A percentile compares a stretch with the other conserved stretches of the same genome.
Evolutionary conservation across 2,329 filamentous ascomycete genomes (phyloP).

Genomic region (Arthroderma sp.): DNA sequence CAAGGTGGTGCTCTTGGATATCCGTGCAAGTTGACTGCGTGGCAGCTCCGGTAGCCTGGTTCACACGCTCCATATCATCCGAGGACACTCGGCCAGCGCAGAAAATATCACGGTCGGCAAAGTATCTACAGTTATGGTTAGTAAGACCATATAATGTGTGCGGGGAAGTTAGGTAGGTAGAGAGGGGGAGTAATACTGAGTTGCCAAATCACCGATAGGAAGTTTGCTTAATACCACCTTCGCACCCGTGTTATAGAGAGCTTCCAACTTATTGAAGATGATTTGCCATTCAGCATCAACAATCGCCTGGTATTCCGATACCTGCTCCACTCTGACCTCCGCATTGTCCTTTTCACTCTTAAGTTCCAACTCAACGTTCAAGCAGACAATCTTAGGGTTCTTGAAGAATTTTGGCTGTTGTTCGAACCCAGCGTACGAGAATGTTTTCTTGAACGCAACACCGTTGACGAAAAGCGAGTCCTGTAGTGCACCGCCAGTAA

Average conservation of each 20-base stretch:
- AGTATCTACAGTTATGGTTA: conserved; percentile 42
- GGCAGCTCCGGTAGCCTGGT: conserved; percentile 83
- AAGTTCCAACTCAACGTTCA: conserved; percentile 95
- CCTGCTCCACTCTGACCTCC: conserved; percentile 93
- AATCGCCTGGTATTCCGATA: conserved; percentile 97
- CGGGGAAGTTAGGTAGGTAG: not conserved
- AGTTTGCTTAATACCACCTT: conserved; percentile 96
- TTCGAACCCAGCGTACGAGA: conserved; percentile 97
- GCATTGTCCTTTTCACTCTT: conserved; percentile 99
- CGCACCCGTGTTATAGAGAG: conserved; percentile 80
- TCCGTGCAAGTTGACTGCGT: conserved; percentile 94
- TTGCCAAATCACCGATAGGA: conserved; percentile 92
- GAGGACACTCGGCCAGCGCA: conserved; percentile 85
- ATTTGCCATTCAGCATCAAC: conserved; percentile 99
- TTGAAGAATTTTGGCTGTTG: conserved; percentile 95
- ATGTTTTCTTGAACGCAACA: conserved; percentile 99
- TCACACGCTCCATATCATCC: conserved; percentile 91
- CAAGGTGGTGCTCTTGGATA: conserved; percentile 77
- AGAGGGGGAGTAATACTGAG: conserved; percentile 46
- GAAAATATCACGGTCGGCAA: conserved; percentile 96
- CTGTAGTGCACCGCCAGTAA: conserved; percentile 87
- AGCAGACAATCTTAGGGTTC: conserved; percentile 88
- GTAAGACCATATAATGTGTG: not conserved
- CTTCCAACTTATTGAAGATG: conserved; percentile 98
- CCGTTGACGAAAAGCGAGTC: conserved; percentile 96